Base-by-base conservation (phyloP, 306 rosid genomes). In the Alnus rubra region DNA sequence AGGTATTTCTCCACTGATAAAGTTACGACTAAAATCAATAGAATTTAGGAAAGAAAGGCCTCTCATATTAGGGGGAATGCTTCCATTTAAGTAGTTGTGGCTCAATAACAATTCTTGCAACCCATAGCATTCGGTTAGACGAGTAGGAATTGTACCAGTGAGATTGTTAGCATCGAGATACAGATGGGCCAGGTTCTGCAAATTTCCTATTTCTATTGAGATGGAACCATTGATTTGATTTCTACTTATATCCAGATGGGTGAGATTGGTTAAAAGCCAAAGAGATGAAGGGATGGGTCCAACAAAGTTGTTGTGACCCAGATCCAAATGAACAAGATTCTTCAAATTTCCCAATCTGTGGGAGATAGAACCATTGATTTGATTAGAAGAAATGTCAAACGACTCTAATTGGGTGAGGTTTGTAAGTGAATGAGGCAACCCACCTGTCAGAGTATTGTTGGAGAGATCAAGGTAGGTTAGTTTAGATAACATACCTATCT, bases 401-500 rank as follows among this genome's bases (percentile, higher is more conserved):
- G 0, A 1, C 19, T 1, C 48, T 13, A 74, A 30, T 42, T 54
- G 60, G 7, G 72, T 18, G 48, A 69, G 73, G 5, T 48, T 69
- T 37, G 37, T 0, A 1, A 81, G 15, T 4, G 64, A 3, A 7
- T 2, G 14, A 14, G 80, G 80, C 1, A 68, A 13, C 70, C 64
- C 30, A 44, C 75, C 71, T 44, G 7, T 0, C 0, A 80, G 75
- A 39, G 7, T 0, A 64, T 74, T 55, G 3, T 4, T 0, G 53
- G 80, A 56, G 2, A 81, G 28, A 69, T 79, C 54, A 10, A 73
- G 82, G 72, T 73, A n/a, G 12, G 67, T 28, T n/a, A 81, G 80
- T 14, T 51, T 71, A 1, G 23, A 47, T 50, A 71, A 35, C 0
- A 0, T 33, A 31, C 78, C 77, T 15, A 71, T 76, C n/a, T 71